Percentiles rank a stretch among this genome's conserved stretches.
Conservation (phyloP, 2,329 filamentous ascomycete species). For the Paecilomyces dactylethromorphus region DNA sequence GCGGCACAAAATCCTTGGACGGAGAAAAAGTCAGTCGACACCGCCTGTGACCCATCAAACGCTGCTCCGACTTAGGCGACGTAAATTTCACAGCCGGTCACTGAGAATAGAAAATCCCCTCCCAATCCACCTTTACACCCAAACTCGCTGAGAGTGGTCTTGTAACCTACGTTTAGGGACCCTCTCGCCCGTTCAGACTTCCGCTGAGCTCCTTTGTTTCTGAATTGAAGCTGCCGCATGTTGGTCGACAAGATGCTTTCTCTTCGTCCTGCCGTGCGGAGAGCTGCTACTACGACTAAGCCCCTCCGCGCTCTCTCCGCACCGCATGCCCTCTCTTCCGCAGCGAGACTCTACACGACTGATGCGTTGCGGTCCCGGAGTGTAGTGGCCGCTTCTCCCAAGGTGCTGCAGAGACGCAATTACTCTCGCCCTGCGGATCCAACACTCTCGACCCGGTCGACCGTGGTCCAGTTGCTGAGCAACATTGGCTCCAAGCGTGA, state of each 20-base stretch:
- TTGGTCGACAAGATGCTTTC: slow-evolving; percentile 36
- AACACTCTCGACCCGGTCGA: slow-evolving; percentile 63
- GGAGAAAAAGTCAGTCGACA: neutral
- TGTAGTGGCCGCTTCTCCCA: slow-evolving; percentile 10
- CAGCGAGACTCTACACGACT: slow-evolving; percentile 19
- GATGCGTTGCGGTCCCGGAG: slow-evolving; percentile 9
- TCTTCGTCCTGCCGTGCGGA: slow-evolving; percentile 39
- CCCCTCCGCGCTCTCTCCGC: slow-evolving; percentile 35
- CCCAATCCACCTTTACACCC: neutral
- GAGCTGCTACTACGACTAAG: slow-evolving; percentile 33
- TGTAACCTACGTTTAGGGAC: neutral
- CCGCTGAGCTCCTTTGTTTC: neutral
- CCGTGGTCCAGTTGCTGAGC: slow-evolving; percentile 83
- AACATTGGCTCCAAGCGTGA: slow-evolving; percentile 95
- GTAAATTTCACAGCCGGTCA: neutral
- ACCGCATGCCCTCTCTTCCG: slow-evolving; percentile 23
- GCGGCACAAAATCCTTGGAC: neutral
- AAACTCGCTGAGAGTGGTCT: neutral
- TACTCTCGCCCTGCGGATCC: slow-evolving; percentile 42
- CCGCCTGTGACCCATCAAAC: neutral
- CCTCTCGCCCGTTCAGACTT: slow-evolving; percentile 7
- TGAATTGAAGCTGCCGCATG: slow-evolving; percentile 34
- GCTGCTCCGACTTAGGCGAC: neutral
- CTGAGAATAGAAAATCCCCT: neutral
- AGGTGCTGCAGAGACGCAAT: slow-evolving; percentile 26